These are phyloP conservation scores for Populus alba DNA, from an alignment of 345 rosid species.

Conservation along the genomic window DNA sequence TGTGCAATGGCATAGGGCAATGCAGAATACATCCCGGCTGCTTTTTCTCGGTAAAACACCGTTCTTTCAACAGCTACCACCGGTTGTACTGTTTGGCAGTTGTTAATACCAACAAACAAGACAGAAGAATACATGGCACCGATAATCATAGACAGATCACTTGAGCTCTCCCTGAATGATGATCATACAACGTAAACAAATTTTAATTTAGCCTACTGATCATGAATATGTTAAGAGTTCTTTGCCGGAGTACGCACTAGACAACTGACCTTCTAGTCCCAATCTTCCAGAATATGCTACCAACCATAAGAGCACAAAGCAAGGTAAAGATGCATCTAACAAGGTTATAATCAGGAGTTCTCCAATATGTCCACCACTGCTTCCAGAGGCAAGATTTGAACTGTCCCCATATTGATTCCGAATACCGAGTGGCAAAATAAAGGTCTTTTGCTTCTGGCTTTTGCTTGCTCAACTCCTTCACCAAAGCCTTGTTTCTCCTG, in stretches of 20 bases:
- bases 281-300: conserved; percentile 46
- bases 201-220: not conserved
- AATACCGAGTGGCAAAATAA: conserved; percentile 37
- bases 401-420: conserved; percentile 45
- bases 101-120: conserved; percentile 47
- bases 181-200: not conserved
- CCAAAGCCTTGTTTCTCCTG: conserved; percentile 42
- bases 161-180: conserved; percentile 31
- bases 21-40: conserved; percentile 54
- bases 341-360: conserved; percentile 48
- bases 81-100: conserved; percentile 47
- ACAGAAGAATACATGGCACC: conserved; percentile 50
- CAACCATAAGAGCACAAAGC: conserved; percentile 35
- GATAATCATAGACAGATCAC: conserved; percentile 41
- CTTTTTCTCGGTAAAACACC: conserved; percentile 62
- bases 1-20: conserved; percentile 59
- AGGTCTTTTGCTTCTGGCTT: conserved; percentile 42
- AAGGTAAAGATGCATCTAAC: conserved; percentile 44
- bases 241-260: not conserved
- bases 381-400: conserved; percentile 55
- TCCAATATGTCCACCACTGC: conserved; percentile 60
- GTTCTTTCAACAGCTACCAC: conserved; percentile 55
- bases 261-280: conserved; percentile 35
- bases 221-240: not conserved
- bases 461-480: conserved; percentile 43